Base-by-base conservation (phyloP, 208 protist genomes). In the Wallacemonas collosoma region DNA sequence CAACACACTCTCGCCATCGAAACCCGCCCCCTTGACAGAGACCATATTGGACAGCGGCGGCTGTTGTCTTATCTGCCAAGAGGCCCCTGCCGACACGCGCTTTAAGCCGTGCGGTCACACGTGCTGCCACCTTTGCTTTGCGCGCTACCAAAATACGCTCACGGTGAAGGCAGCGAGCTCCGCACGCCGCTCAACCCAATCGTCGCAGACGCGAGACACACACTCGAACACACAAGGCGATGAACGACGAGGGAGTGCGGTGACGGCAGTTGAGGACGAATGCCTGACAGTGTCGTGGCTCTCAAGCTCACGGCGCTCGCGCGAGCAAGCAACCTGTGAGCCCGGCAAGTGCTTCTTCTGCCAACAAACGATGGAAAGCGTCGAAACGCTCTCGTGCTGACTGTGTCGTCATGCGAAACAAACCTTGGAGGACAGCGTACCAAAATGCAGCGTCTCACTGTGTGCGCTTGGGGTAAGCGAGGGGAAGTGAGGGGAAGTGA, bases 321-420 rank as follows among this genome's bases (percentile, higher is more conserved):
- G 56, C 38, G 56, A 43, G 5, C 36, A 44, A 48, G 3, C 35
- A 12, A 3, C 48, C 36, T 2, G 14, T 3, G 2, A 35, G 5
- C 9, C 41, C 5, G 50, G 8, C 54, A 64, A 66, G 55, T 83
- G 79, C 55, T 83, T 83, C 70, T 83, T 79, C 67, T 83, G 79
- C 51, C 75, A 80, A 48, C 65, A 68, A 48, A 9, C 3, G 15
- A 76, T 83, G 3, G 44, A 58, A 17, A 48, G 50, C 50, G 62
- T 75, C 38, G 17, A 26, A 17, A 47, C 3, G 40, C 26, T 61
- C 26, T 26, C 26, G 26, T 26, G 26, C 26, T 26, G 26, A 26
- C 26, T 0, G 26, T 26, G 26, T 26, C 26, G 26, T 26, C 26
- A 26, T 26, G 26, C 26, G 26, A 26, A 26, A 26, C 26, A 26